Evolutionary conservation across 1,284 basidiomycete genomes (phyloP).

Genomic region (Fomitopsis betulina): DNA sequence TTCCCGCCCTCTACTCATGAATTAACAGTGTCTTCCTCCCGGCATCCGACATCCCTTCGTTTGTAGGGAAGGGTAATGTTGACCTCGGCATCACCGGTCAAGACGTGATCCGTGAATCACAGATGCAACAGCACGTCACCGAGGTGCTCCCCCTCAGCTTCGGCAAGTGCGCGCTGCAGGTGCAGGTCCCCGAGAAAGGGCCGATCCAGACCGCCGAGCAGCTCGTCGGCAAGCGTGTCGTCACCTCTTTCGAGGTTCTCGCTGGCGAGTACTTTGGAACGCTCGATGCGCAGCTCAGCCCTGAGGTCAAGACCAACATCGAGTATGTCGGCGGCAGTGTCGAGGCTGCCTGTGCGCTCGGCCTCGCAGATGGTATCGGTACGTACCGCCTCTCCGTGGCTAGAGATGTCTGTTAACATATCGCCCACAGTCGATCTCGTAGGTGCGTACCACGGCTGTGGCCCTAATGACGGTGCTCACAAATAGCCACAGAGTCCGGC

Average conservation of each 20-base stretch:
- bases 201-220: conserved; percentile 71
- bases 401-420: conserved; percentile 3
- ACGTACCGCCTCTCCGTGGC: conserved; percentile 24
- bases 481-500: conserved; percentile 73
- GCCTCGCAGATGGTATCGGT: conserved; percentile 97
- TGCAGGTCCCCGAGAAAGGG: conserved; percentile 88
- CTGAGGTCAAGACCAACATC: conserved; percentile 67
- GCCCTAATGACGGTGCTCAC: not conserved
- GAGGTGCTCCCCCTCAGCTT: conserved; percentile 88
- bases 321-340: conserved; percentile 98
- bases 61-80: conserved; percentile 97
- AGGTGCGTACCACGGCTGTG: conserved; percentile 48
- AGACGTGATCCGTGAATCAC: conserved; percentile 93
- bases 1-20: conserved; percentile 4
- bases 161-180: conserved; percentile 91
- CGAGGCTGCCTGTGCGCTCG: conserved; percentile 95
- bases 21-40: conserved; percentile 86
- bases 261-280: conserved; percentile 76
- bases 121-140: conserved; percentile 72
- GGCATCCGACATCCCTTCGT: conserved; percentile 96
- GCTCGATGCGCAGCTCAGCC: conserved; percentile 59
- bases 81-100: conserved; percentile 94
- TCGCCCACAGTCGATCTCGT: conserved; percentile 76
- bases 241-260: conserved; percentile 91
- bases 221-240: conserved; percentile 88